A percentile compares a stretch with the other conserved stretches of the same genome.
Evolutionary conservation across 164 flowering plant genomes (phyloP).

Genomic region (Amborella trichopoda): DNA sequence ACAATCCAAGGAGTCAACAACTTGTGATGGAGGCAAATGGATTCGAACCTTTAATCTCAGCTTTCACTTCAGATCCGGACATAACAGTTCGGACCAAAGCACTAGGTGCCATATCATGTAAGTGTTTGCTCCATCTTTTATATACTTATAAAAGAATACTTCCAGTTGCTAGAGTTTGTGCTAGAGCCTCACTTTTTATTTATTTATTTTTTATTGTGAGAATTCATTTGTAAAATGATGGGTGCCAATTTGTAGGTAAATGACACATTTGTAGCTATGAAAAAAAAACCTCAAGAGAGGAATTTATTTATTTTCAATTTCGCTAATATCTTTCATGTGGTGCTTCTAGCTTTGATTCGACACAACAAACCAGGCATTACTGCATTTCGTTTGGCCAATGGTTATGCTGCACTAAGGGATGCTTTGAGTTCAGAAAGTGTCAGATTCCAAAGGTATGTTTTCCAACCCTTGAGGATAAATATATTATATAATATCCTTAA

Average conservation of each 20-base stretch:
- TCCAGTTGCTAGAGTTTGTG: too few species aligned
- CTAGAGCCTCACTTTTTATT: neutral
- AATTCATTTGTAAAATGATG: too few species aligned
- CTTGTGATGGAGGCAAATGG: conserved; percentile 98
- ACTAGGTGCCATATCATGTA: conserved; percentile 94
- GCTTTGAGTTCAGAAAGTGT: conserved; percentile 66
- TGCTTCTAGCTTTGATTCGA: conserved; percentile 78
- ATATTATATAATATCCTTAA: too few species aligned
- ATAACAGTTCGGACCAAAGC: conserved; percentile 69
- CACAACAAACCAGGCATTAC: conserved; percentile 76
- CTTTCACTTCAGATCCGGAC: conserved; percentile 79
- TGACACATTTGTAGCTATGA: too few species aligned
- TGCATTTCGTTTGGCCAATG: conserved; percentile 91
- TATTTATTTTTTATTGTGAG: neutral
- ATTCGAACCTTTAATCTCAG: conserved; percentile 55
- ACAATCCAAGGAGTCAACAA: conserved; percentile 86
- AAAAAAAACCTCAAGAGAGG: too few species aligned
- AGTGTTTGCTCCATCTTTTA: conserved; percentile 12
- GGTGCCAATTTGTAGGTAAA: too few species aligned
- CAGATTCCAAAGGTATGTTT: conserved; percentile 96
- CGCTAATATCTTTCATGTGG: too few species aligned
- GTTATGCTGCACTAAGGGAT: conserved; percentile 73
- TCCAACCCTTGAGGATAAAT: too few species aligned
- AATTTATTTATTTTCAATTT: too few species aligned
- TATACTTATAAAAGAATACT: too few species aligned